A percentile compares a stretch with the other conserved stretches of the same genome.
Evolutionary conservation across 2,329 filamentous ascomycete species (phyloP).

Genomic region (Arachnopeziza araneosa): DNA sequence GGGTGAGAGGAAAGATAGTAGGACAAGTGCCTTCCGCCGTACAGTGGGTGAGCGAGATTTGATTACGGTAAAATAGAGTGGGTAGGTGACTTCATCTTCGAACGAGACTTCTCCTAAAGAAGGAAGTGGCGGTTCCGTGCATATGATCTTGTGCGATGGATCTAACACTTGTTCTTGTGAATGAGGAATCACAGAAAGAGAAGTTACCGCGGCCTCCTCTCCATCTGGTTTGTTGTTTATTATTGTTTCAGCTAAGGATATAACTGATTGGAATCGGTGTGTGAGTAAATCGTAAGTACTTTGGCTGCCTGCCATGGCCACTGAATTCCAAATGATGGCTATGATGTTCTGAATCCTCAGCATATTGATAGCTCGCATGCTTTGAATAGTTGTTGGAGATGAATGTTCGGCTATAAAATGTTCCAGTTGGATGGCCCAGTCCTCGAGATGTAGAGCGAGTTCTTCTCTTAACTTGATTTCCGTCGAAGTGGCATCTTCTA

Average conservation of each 20-base stretch:
- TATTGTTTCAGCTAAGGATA: neutral
- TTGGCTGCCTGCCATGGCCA: neutral
- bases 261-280: neutral
- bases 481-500: neutral
- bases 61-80: constrained; percentile 57
- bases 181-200: neutral
- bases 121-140: neutral
- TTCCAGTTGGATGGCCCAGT: neutral
- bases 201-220: neutral
- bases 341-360: neutral
- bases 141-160: neutral
- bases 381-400: neutral
- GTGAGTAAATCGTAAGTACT: neutral
- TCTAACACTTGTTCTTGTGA: neutral
- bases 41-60: constrained; percentile 53
- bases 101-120: neutral
- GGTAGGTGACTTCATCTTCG: constrained; percentile 57
- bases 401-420: neutral
- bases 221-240: neutral
- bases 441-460: neutral
- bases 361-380: neutral
- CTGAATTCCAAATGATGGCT: neutral
- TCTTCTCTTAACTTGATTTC: neutral
- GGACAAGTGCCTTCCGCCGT: constrained; percentile 53
- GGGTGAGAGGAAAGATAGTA: constrained; percentile 34